phyloP scores from a whole-genome alignment of 2,329 filamentous ascomycete species.

The Claviceps paspali region DNA sequence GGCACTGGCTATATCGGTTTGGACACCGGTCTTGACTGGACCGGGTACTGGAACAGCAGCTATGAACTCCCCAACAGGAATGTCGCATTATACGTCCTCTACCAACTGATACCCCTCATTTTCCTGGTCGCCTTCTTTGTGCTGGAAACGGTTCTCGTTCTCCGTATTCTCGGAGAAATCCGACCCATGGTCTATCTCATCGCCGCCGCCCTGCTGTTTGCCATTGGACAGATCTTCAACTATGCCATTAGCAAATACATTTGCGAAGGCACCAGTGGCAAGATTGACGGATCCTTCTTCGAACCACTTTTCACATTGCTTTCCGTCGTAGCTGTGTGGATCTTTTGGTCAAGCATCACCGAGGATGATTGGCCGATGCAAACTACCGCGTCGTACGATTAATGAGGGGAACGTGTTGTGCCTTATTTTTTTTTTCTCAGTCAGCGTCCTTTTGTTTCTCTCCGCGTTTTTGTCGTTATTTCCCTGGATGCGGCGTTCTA shows the following conservation, averaged over 20 bases:
- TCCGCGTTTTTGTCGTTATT: not conserved
- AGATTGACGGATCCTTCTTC: conserved; percentile 87
- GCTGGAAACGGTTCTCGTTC: conserved; percentile 68
- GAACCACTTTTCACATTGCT: conserved; percentile 84
- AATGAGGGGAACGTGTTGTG: conserved; percentile 4
- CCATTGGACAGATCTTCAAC: conserved; percentile 88
- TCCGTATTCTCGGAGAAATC: conserved; percentile 72
- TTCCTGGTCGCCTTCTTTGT: conserved; percentile 82
- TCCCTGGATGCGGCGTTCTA: conserved; percentile 10
- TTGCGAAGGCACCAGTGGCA: conserved; percentile 66
- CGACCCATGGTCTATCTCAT: conserved; percentile 85
- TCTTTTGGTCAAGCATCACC: conserved; percentile 98
- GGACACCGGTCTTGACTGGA: conserved; percentile 82
- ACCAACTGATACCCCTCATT: conserved; percentile 75
- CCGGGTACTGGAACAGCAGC: conserved; percentile 56
- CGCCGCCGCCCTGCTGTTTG: conserved; percentile 65
- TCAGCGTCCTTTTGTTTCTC: not conserved
- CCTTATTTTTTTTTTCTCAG: conserved; percentile 3
- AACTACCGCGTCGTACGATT: conserved; percentile 26
- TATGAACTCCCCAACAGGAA: conserved; percentile 47
- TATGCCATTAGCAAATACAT: conserved; percentile 87
- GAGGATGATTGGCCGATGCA: conserved; percentile 89
- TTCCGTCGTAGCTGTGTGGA: conserved; percentile 70
- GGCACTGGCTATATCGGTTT: conserved; percentile 92
- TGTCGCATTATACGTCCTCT: conserved; percentile 84